These are phyloP conservation scores for Hypoxylon rubiginosum DNA, from an alignment of 2,329 filamentous ascomycete genomes.

Conservation along the genomic window DNA sequence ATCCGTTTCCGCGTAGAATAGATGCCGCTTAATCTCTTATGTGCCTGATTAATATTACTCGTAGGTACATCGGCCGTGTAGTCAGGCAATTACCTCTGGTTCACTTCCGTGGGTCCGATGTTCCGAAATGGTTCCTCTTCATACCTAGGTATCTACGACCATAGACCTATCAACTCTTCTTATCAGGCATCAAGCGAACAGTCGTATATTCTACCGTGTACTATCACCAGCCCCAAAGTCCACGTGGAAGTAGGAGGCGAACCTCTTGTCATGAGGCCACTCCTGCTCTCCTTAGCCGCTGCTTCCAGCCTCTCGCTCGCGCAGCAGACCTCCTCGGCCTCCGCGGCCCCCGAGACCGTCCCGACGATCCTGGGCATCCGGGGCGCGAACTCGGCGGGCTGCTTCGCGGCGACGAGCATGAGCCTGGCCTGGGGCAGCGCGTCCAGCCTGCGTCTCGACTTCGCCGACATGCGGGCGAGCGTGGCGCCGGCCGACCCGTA, in stretches of 20 bases:
- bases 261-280: slow-evolving; percentile 15
- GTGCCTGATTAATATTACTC: slow-evolving; percentile 1
- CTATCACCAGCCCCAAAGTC: no score
- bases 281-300: slow-evolving; percentile 12
- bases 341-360: slow-evolving; percentile 20
- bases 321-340: slow-evolving; percentile 16
- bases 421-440: slow-evolving; percentile 13
- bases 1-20: slow-evolving; percentile 23
- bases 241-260: background rate
- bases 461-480: slow-evolving; percentile 38
- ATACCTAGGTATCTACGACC: background rate
- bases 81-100: background rate
- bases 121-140: background rate
- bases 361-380: slow-evolving; percentile 40
- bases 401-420: slow-evolving; percentile 38
- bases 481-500: slow-evolving; percentile 31
- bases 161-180: background rate
- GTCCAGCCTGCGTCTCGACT: slow-evolving; percentile 29
- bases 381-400: slow-evolving; percentile 36
- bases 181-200: background rate
- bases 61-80: background rate
- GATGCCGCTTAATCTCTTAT: slow-evolving; percentile 10
- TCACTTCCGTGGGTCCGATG: background rate
- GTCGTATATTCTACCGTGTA: background rate
- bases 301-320: slow-evolving; percentile 17